Conservation (phyloP, 805 yeast genomes). For the Starmera amethionina region DNA sequence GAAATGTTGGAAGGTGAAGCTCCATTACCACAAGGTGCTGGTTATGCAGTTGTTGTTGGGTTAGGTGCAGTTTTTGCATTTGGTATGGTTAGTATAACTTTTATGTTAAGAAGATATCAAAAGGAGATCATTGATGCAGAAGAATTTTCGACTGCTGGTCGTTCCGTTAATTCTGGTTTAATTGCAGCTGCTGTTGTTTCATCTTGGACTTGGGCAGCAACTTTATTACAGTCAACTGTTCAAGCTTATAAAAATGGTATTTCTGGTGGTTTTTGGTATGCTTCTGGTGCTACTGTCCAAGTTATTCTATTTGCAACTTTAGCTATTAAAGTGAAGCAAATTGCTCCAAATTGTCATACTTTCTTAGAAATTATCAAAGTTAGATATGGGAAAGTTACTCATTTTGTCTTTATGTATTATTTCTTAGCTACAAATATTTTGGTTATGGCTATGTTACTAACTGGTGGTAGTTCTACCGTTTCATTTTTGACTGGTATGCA, state of each 20-base stretch:
- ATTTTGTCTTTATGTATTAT: conserved; percentile 60
- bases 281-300: conserved; percentile 88
- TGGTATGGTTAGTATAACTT: conserved; percentile 74
- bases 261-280: conserved; percentile 59
- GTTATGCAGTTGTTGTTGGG: conserved; percentile 83
- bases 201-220: conserved; percentile 93
- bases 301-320: conserved; percentile 76
- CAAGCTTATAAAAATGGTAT: conserved; percentile 75
- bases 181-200: conserved; percentile 87
- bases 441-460: conserved; percentile 85
- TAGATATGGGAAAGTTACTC: conserved; percentile 74
- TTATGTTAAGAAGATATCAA: conserved; percentile 65
- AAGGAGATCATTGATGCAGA: conserved; percentile 85
- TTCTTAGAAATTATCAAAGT: conserved; percentile 76
- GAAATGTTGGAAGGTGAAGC: background rate
- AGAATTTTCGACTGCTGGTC: conserved; percentile 89
- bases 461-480: conserved; percentile 86
- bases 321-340: conserved; percentile 81
- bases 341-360: conserved; percentile 89
- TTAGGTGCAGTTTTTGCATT: conserved; percentile 71
- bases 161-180: conserved; percentile 76
- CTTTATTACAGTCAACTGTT: conserved; percentile 64
- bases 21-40: conserved; percentile 59
- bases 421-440: conserved; percentile 82
- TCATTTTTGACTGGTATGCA: conserved; percentile 75